Conservation (phyloP, 1,284 basidiomycete genomes). For the Athelia sp. region DNA sequence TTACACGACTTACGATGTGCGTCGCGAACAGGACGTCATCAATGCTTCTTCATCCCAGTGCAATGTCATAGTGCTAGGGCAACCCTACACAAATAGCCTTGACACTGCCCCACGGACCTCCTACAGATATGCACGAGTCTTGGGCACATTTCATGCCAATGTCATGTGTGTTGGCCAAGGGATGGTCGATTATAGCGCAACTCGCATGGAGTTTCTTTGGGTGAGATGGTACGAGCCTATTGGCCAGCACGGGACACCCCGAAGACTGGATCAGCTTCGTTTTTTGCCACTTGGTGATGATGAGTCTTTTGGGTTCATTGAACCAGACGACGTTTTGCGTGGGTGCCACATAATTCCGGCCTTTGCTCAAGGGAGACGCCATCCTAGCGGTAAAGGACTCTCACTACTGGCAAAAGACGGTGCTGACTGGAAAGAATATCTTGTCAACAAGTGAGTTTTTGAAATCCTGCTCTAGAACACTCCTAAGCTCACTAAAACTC, state of each 20-base stretch:
- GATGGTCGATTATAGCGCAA: not conserved
- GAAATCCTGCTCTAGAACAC: not conserved
- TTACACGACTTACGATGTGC: conserved; percentile 40
- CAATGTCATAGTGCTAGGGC: conserved; percentile 32
- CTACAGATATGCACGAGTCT: not conserved
- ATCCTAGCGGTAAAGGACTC: not conserved
- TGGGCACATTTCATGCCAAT: conserved; percentile 1
- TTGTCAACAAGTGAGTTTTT: conserved; percentile 14
- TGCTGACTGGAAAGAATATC: conserved; percentile 10
- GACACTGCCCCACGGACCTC: too few relatives aligned
- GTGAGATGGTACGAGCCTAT: conserved; percentile 21
- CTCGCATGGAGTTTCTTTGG: conserved; percentile 22
- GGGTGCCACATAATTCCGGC: conserved; percentile 10
- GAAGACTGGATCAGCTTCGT: conserved; percentile 3
- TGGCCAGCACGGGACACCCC: not conserved
- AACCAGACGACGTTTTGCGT: conserved; percentile 6
- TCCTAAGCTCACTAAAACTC: not conserved
- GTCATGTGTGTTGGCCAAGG: not conserved
- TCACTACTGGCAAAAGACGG: not conserved
- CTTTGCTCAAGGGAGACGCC: not conserved
- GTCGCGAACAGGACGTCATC: conserved; percentile 30
- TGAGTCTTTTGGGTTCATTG: conserved; percentile 10
- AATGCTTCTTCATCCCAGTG: conserved; percentile 24
- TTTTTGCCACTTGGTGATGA: conserved; percentile 6
- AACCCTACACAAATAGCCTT: too few relatives aligned